Percentiles rank a stretch among this genome's conserved stretches.
These are phyloP conservation scores for Ophiognomonia clavigignenti-juglandacearum DNA, from an alignment of 2,329 filamentous ascomycete species.

Conservation along the genomic window DNA sequence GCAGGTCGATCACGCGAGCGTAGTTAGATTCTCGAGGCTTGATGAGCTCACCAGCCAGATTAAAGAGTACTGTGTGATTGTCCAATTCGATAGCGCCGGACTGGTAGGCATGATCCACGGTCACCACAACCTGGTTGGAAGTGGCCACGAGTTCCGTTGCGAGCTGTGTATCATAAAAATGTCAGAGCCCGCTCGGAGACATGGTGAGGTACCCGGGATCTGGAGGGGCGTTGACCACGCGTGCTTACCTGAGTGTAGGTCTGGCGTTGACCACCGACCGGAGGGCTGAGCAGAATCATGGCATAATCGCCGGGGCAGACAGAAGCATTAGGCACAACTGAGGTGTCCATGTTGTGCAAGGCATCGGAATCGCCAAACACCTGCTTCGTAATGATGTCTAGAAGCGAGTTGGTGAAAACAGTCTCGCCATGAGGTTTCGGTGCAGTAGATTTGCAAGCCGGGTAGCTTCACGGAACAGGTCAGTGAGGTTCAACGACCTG, in stretches of 20 bases:
- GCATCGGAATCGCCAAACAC: not conserved
- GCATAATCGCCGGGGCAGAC: constrained; percentile 6
- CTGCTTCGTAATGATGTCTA: not conserved
- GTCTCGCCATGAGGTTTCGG: not conserved
- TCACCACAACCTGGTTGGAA: constrained; percentile 2
- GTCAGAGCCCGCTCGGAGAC: too few relatives aligned
- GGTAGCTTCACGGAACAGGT: constrained; percentile 8
- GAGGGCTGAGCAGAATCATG: constrained; percentile 7
- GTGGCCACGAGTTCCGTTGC: constrained; percentile 10
- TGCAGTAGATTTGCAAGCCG: constrained; percentile 1
- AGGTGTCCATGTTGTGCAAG: constrained; percentile 11
- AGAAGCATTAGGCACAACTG: not conserved
- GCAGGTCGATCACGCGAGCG: constrained; percentile 1
- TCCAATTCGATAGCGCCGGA: constrained; percentile 6
- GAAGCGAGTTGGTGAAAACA: constrained; percentile 6
- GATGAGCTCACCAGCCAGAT: not conserved
- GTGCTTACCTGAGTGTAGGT: constrained; percentile 1
- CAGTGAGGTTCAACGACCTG: not conserved
- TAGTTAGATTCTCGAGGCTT: not conserved
- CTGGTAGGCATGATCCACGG: constrained; percentile 8
- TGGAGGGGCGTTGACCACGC: too few relatives aligned
- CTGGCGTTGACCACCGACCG: constrained; percentile 11
- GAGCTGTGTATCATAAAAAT: not conserved
- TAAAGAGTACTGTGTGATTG: not conserved
- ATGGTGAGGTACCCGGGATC: too few relatives aligned